Evolutionary conservation across 2,329 filamentous ascomycete species (phyloP), one percentile per base, ranked within the genome.

Genomic region (Ceratocystis albifundus): DNA sequence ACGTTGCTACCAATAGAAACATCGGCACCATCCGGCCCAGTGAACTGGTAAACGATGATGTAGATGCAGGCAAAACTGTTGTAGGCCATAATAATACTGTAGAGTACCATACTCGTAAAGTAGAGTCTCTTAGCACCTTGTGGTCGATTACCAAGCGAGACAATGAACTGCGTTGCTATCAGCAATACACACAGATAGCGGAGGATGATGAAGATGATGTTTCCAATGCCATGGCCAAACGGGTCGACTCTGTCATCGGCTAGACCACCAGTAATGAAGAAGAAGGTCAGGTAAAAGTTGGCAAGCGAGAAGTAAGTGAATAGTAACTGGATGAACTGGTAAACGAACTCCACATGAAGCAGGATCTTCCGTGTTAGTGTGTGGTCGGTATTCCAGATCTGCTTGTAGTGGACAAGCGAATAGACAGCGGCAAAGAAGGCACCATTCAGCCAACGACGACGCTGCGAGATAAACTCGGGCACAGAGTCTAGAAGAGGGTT

Each of bases 241-340:
- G 95, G 95, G 75, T 99, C 94, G 70, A 95, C 80, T 30, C 79
- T 79, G 0, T 84, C 78, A 72, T 97, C 90, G 0, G 88, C 83
- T 17, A 99, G 82, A 50, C 92, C 95, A 55, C 94, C 94, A 25
- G 91, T 91, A 70, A 99, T 88, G 79, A 99, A 99, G 82, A 92
- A 99, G 78, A 99, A 99, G 67, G 92, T 96, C 64, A 99, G 86
- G 76, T 97, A 99, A 80, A 97, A 99, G 80, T 99, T 99, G 75
- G 93, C 92, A 50, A 99, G 85, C 10, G 93, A 96, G 79, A 99
- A 97, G 79, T 90, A 99, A 59, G 94, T 99, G 79, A 99, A 99
- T 69, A 96, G 76, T 15, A 99, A 84, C 73, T 91, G 89, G 71
- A 97, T 82, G 74, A 96, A 88, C 75, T 99, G 94, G 76, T 99